Evolutionary conservation across 768 basidiomycete genomes (phyloP).

Genomic region (Lactarius deliciosus): DNA sequence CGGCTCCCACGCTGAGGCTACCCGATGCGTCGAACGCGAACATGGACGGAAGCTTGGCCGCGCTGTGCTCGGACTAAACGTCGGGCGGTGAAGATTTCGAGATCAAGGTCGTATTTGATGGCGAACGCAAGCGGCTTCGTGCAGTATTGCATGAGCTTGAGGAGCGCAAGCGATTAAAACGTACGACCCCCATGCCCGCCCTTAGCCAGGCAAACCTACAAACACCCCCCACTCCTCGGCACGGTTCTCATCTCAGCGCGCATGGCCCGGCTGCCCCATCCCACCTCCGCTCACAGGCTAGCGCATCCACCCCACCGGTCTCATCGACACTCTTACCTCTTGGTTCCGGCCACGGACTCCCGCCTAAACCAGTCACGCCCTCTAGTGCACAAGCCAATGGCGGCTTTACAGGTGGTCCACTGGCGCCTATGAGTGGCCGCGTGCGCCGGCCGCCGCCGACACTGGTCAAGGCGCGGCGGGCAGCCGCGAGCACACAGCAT

Average conservation of each 20-base stretch:
- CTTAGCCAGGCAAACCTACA: slow-evolving; percentile 18
- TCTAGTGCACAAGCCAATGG: slow-evolving; percentile 20
- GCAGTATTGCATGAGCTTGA: slow-evolving; percentile 69
- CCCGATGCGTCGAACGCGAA: slow-evolving; percentile 60
- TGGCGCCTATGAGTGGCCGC: slow-evolving; percentile 28
- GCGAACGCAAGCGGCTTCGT: slow-evolving; percentile 61
- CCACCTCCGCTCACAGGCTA: slow-evolving; percentile 23
- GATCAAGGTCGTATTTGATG: slow-evolving; percentile 78
- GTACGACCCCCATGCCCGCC: slow-evolving; percentile 18
- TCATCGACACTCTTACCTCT: slow-evolving; percentile 9
- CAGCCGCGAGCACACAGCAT: slow-evolving; percentile 12
- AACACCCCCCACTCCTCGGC: slow-evolving; percentile 27
- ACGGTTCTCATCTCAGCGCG: slow-evolving; percentile 36
- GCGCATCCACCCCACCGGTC: slow-evolving; percentile 21
- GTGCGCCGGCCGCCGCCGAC: slow-evolving; percentile 28
- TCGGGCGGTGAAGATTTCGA: slow-evolving; percentile 49
- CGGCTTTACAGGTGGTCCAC: slow-evolving; percentile 13
- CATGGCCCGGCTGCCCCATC: slow-evolving; percentile 17
- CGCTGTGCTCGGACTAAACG: slow-evolving; percentile 37
- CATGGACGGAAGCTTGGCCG: slow-evolving; percentile 62
- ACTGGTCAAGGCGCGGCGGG: slow-evolving; percentile 27
- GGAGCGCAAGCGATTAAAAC: slow-evolving; percentile 45
- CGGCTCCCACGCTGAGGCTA: slow-evolving; percentile 63
- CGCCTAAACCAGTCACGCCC: slow-evolving; percentile 28
- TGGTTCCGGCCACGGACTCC: slow-evolving; percentile 17